A percentile compares a stretch with the other conserved stretches of the same genome.
Evolutionary conservation across 495 filamentous ascomycete species (phyloP).

Genomic region (Astrocystis sublimbata): DNA sequence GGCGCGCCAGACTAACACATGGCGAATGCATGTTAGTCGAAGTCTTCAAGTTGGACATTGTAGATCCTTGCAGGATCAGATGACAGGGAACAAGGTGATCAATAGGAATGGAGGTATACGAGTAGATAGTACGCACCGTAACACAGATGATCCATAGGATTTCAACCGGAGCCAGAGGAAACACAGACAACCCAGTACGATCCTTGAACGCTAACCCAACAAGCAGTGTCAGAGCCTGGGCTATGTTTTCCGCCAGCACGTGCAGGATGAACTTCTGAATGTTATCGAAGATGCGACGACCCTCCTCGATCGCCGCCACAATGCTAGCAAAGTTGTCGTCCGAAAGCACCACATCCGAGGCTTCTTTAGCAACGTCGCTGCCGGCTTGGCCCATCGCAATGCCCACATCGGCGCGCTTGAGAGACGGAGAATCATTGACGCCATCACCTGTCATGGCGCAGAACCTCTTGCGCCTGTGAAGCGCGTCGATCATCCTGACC

Average conservation of each 20-base stretch:
- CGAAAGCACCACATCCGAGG: slow-evolving; percentile 74
- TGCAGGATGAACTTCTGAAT: slow-evolving; percentile 79
- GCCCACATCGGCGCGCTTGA: slow-evolving; percentile 72
- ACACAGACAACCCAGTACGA: slow-evolving; percentile 60
- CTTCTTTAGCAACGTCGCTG: slow-evolving; percentile 75
- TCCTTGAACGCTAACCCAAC: slow-evolving; percentile 76
- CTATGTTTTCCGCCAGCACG: slow-evolving; percentile 71
- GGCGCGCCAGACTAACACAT: slow-evolving; percentile 71
- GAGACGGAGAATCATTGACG: slow-evolving; percentile 76
- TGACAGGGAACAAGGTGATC: no score
- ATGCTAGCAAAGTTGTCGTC: slow-evolving; percentile 80
- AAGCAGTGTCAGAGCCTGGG: slow-evolving; percentile 66
- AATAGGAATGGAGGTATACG: no score
- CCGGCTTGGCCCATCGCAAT: slow-evolving; percentile 75
- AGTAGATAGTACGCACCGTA: no score
- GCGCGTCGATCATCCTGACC: slow-evolving; percentile 69
- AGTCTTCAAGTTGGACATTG: no score
- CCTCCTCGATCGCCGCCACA: slow-evolving; percentile 71
- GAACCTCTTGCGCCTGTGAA: slow-evolving; percentile 64
- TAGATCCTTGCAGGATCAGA: no score
- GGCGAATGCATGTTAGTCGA: no score
- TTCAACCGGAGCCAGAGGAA: slow-evolving; percentile 70
- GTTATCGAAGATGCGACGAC: slow-evolving; percentile 72
- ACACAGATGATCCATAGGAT: slow-evolving; percentile 81
- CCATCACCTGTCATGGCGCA: slow-evolving; percentile 77